phyloP scores from a whole-genome alignment of 495 filamentous ascomycete genomes.

The Xylaria sp. region DNA sequence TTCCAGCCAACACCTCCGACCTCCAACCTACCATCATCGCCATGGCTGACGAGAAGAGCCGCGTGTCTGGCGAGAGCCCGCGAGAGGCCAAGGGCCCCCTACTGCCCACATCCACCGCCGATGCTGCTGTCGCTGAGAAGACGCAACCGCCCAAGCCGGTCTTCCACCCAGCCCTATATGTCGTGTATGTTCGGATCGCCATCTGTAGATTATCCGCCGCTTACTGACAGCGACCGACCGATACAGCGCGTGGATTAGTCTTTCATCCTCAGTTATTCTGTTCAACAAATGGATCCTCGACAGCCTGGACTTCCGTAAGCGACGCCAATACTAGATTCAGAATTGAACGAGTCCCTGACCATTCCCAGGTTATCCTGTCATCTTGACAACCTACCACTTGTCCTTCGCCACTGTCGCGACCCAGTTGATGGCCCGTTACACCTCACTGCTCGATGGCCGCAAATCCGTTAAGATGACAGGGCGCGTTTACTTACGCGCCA shows the following conservation, averaged over 20 bases:
- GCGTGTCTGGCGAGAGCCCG: conserved; percentile 75
- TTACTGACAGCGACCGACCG: conserved; percentile 28
- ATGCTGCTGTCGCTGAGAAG: conserved; percentile 62
- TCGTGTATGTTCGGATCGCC: conserved; percentile 67
- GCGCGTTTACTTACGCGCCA: conserved; percentile 85
- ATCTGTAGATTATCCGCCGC: conserved; percentile 1
- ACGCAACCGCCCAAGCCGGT: conserved; percentile 63
- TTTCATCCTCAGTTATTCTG: conserved; percentile 92
- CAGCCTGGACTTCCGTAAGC: conserved; percentile 82
- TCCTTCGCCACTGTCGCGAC: conserved; percentile 89
- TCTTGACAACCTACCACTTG: conserved; percentile 94
- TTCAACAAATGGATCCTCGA: conserved; percentile 99
- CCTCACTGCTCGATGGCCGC: conserved; percentile 83
- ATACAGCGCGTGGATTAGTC: conserved; percentile 82
- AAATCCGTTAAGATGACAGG: conserved; percentile 95
- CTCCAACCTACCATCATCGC: conserved; percentile 49
- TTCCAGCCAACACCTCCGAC: conserved; percentile 30
- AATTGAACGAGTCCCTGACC: conserved; percentile 39
- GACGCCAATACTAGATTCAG: not conserved
- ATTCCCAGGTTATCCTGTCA: conserved; percentile 64
- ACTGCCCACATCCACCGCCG: conserved; percentile 79
- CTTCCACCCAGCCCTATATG: conserved; percentile 88
- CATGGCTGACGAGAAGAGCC: conserved; percentile 76
- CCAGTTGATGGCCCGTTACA: conserved; percentile 85
- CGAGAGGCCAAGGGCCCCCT: conserved; percentile 65